A percentile compares a stretch with the other conserved stretches of the same genome.
Evolutionary conservation across 176 grass and related monocot genomes (phyloP).

Genomic region (Oryza meyeriana): DNA sequence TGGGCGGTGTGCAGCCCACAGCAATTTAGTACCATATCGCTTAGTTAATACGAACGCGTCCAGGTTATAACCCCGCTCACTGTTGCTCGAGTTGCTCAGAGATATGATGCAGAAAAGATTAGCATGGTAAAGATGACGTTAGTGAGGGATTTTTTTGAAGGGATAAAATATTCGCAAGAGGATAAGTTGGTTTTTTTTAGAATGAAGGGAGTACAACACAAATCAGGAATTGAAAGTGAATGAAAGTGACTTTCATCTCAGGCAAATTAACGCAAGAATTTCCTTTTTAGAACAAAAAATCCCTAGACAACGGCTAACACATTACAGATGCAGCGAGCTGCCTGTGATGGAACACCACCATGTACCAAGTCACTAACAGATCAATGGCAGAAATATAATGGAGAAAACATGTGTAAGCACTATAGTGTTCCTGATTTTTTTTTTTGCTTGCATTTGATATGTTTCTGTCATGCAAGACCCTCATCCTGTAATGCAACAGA

Average conservation of each 20-base stretch:
- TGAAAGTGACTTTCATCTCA: background rate
- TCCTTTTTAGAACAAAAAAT: background rate
- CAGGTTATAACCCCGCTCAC: no score
- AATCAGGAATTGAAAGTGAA: no score
- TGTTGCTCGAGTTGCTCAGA: no score
- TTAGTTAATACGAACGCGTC: no score
- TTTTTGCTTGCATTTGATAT: background rate
- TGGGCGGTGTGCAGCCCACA: background rate
- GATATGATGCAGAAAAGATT: no score
- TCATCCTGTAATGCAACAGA: background rate
- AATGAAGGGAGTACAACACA: no score
- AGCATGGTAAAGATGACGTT: no score
- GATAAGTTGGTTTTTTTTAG: no score
- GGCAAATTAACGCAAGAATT: background rate
- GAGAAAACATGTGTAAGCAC: background rate
- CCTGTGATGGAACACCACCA: background rate
- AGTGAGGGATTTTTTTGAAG: no score
- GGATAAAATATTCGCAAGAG: no score
- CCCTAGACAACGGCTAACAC: background rate
- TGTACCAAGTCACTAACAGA: background rate
- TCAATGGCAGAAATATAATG: background rate
- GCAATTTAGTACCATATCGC: background rate
- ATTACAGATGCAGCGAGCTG: background rate
- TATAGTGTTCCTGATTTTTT: background rate
- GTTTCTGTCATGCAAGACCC: background rate